Percentiles rank a stretch among this genome's conserved stretches.
Evolutionary conservation across 192 early-diverging fungal genomes (phyloP).

Genomic region (Coemansia erecta): DNA sequence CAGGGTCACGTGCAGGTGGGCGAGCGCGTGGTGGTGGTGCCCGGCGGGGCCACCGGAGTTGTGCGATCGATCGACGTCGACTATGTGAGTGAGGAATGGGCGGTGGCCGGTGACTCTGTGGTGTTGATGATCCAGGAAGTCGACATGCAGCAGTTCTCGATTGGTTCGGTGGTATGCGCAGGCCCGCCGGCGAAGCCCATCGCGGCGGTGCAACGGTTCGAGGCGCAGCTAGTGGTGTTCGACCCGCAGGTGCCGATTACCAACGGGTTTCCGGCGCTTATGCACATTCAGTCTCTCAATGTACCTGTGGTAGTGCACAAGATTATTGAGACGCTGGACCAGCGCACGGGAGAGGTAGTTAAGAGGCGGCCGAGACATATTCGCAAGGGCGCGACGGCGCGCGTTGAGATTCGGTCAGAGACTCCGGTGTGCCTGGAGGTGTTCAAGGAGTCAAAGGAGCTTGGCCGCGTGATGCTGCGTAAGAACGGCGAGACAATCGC

Average conservation of each 20-base stretch:
- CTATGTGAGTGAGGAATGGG: constrained; percentile 76
- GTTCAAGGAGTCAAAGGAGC: constrained; percentile 80
- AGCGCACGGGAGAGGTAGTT: constrained; percentile 75
- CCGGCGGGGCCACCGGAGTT: constrained; percentile 69
- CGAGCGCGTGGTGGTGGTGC: constrained; percentile 77
- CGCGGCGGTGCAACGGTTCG: constrained; percentile 72
- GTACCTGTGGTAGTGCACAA: constrained; percentile 75
- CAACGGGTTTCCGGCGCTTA: constrained; percentile 80
- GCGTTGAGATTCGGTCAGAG: constrained; percentile 74
- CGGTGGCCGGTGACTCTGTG: constrained; percentile 90
- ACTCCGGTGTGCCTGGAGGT: constrained; percentile 82
- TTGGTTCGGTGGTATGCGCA: constrained; percentile 81
- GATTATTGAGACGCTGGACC: constrained; percentile 77
- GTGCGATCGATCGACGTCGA: constrained; percentile 80
- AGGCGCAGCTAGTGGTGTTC: constrained; percentile 90
- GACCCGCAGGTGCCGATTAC: constrained; percentile 91
- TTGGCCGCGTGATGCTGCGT: constrained; percentile 86
- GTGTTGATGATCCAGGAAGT: constrained; percentile 65
- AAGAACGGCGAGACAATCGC: constrained; percentile 83
- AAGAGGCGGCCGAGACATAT: constrained; percentile 78
- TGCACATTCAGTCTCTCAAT: constrained; percentile 82
- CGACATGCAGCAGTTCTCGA: constrained; percentile 52
- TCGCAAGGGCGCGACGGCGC: constrained; percentile 65
- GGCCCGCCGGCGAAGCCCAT: constrained; percentile 58
- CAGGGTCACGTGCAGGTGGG: constrained; percentile 86